Evolutionary conservation across 306 rosid species (phyloP).

Genomic region (Cyclanthera cordifolia): DNA sequence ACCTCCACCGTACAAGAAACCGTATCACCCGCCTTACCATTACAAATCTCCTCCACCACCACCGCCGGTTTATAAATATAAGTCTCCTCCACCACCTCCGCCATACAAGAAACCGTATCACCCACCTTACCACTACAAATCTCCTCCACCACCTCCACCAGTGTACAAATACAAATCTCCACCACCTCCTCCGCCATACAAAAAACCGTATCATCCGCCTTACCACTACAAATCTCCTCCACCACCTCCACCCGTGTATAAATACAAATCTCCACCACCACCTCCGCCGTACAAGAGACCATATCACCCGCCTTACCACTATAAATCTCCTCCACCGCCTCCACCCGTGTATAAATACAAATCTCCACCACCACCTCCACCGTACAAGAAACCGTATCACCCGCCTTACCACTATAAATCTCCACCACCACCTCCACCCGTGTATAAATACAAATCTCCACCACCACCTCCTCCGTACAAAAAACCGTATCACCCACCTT

Average conservation of each 20-base stretch:
- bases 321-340: neutral
- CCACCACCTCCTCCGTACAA: too few species aligned
- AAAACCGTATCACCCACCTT: too few species aligned
- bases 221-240: neutral
- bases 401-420: neutral
- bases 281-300: neutral
- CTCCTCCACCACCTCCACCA: neutral
- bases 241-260: neutral
- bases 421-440: neutral
- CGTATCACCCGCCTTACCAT: neutral
- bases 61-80: neutral
- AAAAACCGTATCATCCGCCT: neutral
- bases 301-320: neutral
- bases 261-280: neutral
- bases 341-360: neutral
- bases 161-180: neutral
- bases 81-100: constrained; percentile 7
- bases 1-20: neutral
- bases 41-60: neutral
- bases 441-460: too few species aligned
- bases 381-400: neutral
- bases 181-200: neutral
- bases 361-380: neutral
- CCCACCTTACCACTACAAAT: neutral
- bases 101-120: neutral